Conservation (phyloP, 73 alveolate species). For the Halteria grandinella region DNA sequence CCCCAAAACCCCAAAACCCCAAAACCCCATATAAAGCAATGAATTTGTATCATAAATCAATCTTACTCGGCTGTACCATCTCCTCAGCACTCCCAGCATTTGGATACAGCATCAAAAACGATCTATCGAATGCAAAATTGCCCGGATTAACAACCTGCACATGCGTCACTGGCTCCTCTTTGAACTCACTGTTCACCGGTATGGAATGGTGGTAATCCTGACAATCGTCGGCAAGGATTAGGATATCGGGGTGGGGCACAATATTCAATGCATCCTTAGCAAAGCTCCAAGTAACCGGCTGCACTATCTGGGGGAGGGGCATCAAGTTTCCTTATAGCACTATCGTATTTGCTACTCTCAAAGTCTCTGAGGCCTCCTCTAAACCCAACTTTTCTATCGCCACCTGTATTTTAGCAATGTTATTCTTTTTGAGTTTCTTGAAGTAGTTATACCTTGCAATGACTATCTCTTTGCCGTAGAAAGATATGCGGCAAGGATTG, state of each 20-base stretch:
- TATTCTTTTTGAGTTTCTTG: conserved; percentile 56
- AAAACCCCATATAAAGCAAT: no score
- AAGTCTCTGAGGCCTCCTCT: conserved; percentile 37
- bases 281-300: conserved; percentile 59
- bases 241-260: conserved; percentile 60
- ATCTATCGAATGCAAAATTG: no score
- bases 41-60: no score
- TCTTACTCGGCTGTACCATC: no score
- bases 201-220: conserved; percentile 40
- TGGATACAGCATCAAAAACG: no score
- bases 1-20: no score
- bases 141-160: no score
- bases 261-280: conserved; percentile 49
- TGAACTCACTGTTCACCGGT: no score
- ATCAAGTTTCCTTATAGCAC: conserved; percentile 58
- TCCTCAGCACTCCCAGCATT: no score
- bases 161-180: no score
- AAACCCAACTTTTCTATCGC: conserved; percentile 27
- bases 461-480: conserved; percentile 69
- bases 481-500: conserved; percentile 66
- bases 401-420: conserved; percentile 24
- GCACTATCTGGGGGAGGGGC: conserved; percentile 58
- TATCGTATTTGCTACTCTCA: conserved; percentile 46
- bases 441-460: conserved; percentile 54
- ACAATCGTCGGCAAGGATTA: conserved; percentile 58